phyloP scores from a whole-genome alignment of 2,329 filamentous ascomycete species.

The Hypocrella siamensis region DNA sequence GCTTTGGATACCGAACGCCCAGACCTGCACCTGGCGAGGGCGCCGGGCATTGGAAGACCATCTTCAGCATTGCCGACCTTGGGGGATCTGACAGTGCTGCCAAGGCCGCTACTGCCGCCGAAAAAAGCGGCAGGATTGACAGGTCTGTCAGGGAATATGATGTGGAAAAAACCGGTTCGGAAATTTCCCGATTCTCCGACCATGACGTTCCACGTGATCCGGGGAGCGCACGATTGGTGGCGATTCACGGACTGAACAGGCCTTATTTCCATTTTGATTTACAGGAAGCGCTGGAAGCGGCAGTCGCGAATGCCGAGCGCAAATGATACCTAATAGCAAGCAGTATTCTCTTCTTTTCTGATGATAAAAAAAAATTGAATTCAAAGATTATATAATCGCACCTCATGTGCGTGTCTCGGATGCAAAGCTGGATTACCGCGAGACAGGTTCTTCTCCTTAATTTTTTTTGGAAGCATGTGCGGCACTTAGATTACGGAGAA shows the following conservation, averaged over 20 bases:
- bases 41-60: conserved; percentile 43
- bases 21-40: conserved; percentile 8
- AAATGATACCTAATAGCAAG: conserved; percentile 5
- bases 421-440: no score
- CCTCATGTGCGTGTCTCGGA: no score
- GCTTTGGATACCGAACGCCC: conserved; percentile 30
- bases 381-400: no score
- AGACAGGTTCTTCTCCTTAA: no score
- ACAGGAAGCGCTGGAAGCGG: conserved; percentile 30
- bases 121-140: conserved; percentile 38
- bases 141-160: conserved; percentile 10
- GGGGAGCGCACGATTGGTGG: conserved; percentile 15
- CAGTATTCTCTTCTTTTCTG: no score
- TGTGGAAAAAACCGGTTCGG: conserved; percentile 12
- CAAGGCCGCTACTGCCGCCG: conserved; percentile 26
- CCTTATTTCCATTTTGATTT: conserved; percentile 38
- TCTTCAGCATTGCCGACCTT: conserved; percentile 85
- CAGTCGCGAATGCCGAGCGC: conserved; percentile 19
- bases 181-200: conserved; percentile 9
- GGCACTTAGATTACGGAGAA: no score
- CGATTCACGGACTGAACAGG: conserved; percentile 29
- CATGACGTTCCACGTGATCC: conserved; percentile 13
- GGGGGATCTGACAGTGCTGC: conserved; percentile 52
- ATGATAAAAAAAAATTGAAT: no score
- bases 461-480: no score